phyloP scores from a whole-genome alignment of 2,329 filamentous ascomycete genomes.

The Hymenoscyphus fraxineus region DNA sequence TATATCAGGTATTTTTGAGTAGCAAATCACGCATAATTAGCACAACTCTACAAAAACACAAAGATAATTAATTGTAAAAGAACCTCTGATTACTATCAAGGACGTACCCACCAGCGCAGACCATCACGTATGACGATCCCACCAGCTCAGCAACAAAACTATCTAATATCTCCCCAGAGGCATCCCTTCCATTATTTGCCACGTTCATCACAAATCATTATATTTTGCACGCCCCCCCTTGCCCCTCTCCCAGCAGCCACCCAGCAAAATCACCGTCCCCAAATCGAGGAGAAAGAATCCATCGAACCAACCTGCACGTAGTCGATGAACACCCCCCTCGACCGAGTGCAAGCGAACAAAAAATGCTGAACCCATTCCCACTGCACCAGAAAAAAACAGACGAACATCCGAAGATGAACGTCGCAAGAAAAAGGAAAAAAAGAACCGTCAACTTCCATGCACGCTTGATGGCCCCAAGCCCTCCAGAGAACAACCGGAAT shows the following conservation, averaged over 20 bases:
- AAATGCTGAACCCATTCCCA: background rate
- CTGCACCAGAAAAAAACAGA: background rate
- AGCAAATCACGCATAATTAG: too few species aligned
- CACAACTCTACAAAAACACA: background rate
- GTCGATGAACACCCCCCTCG: slow-evolving; percentile 18
- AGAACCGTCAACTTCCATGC: slow-evolving; percentile 17
- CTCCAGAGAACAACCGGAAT: slow-evolving; percentile 20
- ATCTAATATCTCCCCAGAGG: too few species aligned
- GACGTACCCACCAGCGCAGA: too few species aligned
- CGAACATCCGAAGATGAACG: background rate
- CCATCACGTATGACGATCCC: too few species aligned
- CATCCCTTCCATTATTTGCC: too few species aligned
- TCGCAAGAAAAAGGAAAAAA: slow-evolving; percentile 7
- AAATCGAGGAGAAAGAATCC: background rate
- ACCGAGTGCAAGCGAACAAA: background rate
- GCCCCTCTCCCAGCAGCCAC: background rate
- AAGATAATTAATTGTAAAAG: background rate
- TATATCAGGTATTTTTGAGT: too few species aligned
- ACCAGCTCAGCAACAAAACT: too few species aligned
- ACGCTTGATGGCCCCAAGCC: slow-evolving; percentile 10
- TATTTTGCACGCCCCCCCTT: background rate
- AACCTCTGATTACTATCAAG: background rate
- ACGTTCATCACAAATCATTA: too few species aligned
- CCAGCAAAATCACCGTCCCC: background rate
- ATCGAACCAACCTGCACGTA: slow-evolving; percentile 38